Conservation (phyloP, 2,329 filamentous ascomycete genomes). For the Pyrenophora seminiperda region DNA sequence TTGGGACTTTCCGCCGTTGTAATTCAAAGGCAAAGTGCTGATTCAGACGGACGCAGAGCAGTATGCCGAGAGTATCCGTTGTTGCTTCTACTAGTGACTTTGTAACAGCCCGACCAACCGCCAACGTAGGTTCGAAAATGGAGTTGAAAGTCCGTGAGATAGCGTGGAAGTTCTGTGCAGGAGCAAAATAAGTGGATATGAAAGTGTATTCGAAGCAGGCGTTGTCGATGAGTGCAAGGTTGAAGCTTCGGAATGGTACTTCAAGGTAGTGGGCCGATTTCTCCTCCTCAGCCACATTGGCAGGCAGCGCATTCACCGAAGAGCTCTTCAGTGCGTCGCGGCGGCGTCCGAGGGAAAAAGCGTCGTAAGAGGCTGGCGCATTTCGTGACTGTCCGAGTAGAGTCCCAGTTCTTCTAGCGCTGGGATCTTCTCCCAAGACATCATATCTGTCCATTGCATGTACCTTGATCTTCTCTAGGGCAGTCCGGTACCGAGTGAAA, state of each 20-base stretch:
- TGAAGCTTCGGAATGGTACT: conserved; percentile 90
- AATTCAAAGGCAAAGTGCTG: conserved; percentile 94
- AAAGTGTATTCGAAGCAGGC: conserved; percentile 95
- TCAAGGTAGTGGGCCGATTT: conserved; percentile 85
- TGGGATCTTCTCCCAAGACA: conserved; percentile 78
- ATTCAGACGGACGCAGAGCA: conserved; percentile 91
- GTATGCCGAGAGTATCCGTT: conserved; percentile 81
- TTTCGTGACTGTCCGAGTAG: conserved; percentile 37
- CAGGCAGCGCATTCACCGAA: conserved; percentile 77
- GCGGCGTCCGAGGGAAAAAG: conserved; percentile 85
- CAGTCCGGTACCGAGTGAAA: conserved; percentile 83
- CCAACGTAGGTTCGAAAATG: conserved; percentile 87
- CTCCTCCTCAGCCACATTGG: conserved; percentile 90
- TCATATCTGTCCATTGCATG: conserved; percentile 84
- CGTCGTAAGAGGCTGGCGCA: conserved; percentile 72
- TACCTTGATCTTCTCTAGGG: conserved; percentile 82
- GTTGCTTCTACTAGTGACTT: conserved; percentile 76
- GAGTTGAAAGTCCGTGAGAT: conserved; percentile 84
- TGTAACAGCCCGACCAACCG: conserved; percentile 78
- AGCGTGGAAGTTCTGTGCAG: conserved; percentile 72
- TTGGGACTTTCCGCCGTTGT: conserved; percentile 86
- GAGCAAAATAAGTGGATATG: conserved; percentile 84
- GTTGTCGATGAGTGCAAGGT: conserved; percentile 91
- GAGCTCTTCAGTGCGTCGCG: conserved; percentile 78
- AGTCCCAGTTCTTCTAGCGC: conserved; percentile 63